phyloP scores from a whole-genome alignment of 2,329 filamentous ascomycete genomes.

The Onygenales sp. region DNA sequence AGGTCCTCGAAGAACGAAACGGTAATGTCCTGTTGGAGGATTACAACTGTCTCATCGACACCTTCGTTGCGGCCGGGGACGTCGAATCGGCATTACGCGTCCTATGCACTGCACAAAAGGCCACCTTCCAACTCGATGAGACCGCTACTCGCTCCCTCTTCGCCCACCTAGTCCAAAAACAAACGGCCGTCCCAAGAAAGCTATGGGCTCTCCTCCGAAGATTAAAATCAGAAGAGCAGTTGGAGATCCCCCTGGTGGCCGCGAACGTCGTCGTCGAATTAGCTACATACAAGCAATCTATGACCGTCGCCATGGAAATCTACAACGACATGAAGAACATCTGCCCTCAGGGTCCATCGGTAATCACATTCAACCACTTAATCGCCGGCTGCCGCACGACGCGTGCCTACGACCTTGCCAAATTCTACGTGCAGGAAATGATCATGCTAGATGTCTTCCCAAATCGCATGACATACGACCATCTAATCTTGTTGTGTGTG shows the following conservation, averaged over 20 bases:
- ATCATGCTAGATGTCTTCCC: constrained; percentile 45
- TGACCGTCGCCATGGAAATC: constrained; percentile 46
- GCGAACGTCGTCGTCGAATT: constrained; percentile 43
- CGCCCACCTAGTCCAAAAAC: constrained; percentile 41
- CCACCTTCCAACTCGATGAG: constrained; percentile 47
- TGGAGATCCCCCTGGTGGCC: constrained; percentile 41
- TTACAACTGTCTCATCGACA: constrained; percentile 69
- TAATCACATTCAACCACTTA: constrained; percentile 51
- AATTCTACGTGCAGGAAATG: constrained; percentile 56
- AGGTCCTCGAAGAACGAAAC: constrained; percentile 50
- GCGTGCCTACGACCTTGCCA: constrained; percentile 44
- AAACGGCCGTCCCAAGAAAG: constrained; percentile 34
- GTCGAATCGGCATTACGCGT: constrained; percentile 58
- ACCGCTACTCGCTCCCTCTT: constrained; percentile 57
- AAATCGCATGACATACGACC: constrained; percentile 52
- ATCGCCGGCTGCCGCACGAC: constrained; percentile 40
- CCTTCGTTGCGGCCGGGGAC: constrained; percentile 54
- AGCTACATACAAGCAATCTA: constrained; percentile 33
- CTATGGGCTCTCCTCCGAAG: constrained; percentile 50
- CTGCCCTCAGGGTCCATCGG: constrained; percentile 34
- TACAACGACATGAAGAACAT: constrained; percentile 53
- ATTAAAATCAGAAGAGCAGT: constrained; percentile 39
- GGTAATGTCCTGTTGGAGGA: constrained; percentile 54
- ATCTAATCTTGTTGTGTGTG: constrained; percentile 50
- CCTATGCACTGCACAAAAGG: constrained; percentile 63